A percentile compares a stretch with the other conserved stretches of the same genome.
phyloP scores from a whole-genome alignment of 495 filamentous ascomycete species.

The Penicillium bovifimosum region DNA sequence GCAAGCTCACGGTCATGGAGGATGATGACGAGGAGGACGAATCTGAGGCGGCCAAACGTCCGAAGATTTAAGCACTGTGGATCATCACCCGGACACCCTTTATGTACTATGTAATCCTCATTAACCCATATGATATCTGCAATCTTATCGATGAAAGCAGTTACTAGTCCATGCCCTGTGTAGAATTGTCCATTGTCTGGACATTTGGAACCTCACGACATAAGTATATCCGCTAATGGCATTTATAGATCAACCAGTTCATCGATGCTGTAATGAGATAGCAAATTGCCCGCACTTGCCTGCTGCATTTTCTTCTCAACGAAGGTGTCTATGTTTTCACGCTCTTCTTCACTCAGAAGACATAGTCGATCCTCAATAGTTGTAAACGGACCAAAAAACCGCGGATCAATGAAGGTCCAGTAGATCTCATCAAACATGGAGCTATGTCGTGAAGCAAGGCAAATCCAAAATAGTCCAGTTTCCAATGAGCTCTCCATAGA shows the following conservation, averaged over 20 bases:
- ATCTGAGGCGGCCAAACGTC: conserved; percentile 27
- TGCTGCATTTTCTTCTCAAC: conserved; percentile 18
- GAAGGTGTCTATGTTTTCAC: conserved; percentile 10
- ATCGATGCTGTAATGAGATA: too few species aligned
- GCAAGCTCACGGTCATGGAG: conserved; percentile 43
- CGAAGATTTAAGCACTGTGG: conserved; percentile 28
- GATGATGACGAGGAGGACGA: conserved; percentile 44
- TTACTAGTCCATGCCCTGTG: too few species aligned
- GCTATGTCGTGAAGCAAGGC: conserved; percentile 21
- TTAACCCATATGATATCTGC: neutral
- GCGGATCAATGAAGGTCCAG: conserved; percentile 23
- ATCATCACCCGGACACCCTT: neutral
- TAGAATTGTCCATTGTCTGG: too few species aligned
- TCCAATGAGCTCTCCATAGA: conserved; percentile 22
- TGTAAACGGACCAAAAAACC: too few species aligned
- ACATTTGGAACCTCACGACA: too few species aligned
- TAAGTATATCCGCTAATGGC: too few species aligned
- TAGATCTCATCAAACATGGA: conserved; percentile 30
- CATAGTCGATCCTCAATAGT: too few species aligned
- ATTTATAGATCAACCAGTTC: too few species aligned
- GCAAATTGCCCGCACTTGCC: too few species aligned
- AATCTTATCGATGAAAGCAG: neutral
- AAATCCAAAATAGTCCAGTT: conserved; percentile 27
- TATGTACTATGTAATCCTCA: conserved; percentile 20
- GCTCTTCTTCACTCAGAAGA: too few species aligned